These are phyloP conservation scores for Aspergillus puulaauensis DNA, from an alignment of 2,329 filamentous ascomycete species.

Conservation along the genomic window DNA sequence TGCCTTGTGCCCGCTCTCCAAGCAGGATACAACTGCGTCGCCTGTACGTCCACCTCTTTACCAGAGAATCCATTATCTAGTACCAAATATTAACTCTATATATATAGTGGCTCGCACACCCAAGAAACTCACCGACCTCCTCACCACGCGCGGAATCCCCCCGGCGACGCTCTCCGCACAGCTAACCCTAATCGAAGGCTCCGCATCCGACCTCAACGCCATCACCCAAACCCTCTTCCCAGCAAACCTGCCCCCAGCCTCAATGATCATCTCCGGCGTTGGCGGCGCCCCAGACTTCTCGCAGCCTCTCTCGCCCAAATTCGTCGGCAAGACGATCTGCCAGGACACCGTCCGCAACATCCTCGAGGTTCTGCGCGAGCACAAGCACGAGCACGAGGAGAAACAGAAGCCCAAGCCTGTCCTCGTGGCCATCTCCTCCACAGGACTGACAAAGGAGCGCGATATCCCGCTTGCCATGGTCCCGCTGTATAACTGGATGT, in stretches of 20 bases:
- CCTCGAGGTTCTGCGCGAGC: slow-evolving; percentile 18
- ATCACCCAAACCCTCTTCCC: slow-evolving; percentile 37
- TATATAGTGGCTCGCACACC: slow-evolving; percentile 48
- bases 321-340: slow-evolving; percentile 38
- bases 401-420: slow-evolving; percentile 26
- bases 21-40: slow-evolving; percentile 46
- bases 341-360: slow-evolving; percentile 30
- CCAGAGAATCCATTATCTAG: not conserved
- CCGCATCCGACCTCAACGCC: slow-evolving; percentile 43
- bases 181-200: slow-evolving; percentile 51
- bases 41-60: slow-evolving; percentile 25
- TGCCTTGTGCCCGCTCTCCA: slow-evolving; percentile 47
- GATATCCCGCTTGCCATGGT: slow-evolving; percentile 33
- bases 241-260: slow-evolving; percentile 28
- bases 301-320: slow-evolving; percentile 25
- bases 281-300: slow-evolving; percentile 36
- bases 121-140: slow-evolving; percentile 47
- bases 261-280: slow-evolving; percentile 48
- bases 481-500: slow-evolving; percentile 32
- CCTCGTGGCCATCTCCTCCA: slow-evolving; percentile 34
- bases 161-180: slow-evolving; percentile 33
- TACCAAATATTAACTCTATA: not conserved
- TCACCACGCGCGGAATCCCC: slow-evolving; percentile 43
- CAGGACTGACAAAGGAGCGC: slow-evolving; percentile 30
- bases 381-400: not conserved